Conservation (phyloP, 257 asterid genomes). For the Solanum neorickii region DNA sequence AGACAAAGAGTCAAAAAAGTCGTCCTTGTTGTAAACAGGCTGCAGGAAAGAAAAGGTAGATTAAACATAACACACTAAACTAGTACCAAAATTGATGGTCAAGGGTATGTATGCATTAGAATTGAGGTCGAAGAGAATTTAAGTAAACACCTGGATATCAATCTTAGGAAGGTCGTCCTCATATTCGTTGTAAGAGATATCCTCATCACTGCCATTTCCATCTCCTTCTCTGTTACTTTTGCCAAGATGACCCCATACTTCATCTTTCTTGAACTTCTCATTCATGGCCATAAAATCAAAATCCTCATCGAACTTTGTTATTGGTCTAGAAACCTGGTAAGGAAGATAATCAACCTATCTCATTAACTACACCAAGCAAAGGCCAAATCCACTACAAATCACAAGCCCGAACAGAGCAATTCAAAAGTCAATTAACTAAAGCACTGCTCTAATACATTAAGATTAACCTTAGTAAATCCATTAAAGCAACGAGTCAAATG, state of each 20-base stretch:
- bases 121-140: not conserved
- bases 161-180: constrained; percentile 42
- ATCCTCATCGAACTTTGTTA: constrained; percentile 74
- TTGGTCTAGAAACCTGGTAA: constrained; percentile 47
- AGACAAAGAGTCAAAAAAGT: constrained; percentile 81
- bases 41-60: constrained; percentile 18
- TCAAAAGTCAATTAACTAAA: not conserved
- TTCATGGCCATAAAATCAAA: constrained; percentile 95
- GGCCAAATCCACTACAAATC: not conserved
- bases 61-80: not conserved
- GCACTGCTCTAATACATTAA: not conserved
- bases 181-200: constrained; percentile 35
- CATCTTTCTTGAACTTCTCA: constrained; percentile 93
- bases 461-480: not conserved
- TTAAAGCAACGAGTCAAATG: not conserved
- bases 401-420: not conserved
- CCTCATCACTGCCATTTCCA: constrained; percentile 48
- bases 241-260: constrained; percentile 99
- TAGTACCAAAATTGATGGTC: not conserved
- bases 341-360: not conserved
- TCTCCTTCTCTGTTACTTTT: constrained; percentile 56
- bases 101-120: not conserved
- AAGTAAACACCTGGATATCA: constrained; percentile 47
- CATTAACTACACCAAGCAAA: not conserved
- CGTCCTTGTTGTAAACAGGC: constrained; percentile 84